Base-by-base conservation (phyloP, 129 eudicot species). In the Tagetes erecta region DNA sequence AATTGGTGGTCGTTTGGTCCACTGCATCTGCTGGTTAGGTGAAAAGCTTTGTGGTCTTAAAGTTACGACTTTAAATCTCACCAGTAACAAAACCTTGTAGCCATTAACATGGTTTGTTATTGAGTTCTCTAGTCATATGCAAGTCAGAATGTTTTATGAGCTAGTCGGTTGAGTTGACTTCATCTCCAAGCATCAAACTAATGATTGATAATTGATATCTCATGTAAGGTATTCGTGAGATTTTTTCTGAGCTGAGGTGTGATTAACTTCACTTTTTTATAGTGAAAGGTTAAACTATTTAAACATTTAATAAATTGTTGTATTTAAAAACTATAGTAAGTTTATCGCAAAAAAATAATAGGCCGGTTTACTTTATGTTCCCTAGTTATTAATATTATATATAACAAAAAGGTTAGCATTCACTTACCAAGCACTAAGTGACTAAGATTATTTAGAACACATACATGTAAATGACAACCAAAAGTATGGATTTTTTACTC, bases 401-500 rank as follows among this genome's bases (percentile, higher is more conserved):
- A 40, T 76, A 64, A 44, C 34, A 74, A 37, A 27, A 75, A 47
- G 53, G 53, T 58, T 57, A 11, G 57, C 68, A 31, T 11, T 50
- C 31, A 57, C 52, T 20, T 49, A 20, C 1, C 27, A 50, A 66
- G 27, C 67, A 66, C 44, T 66, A 66, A 27, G 65, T 11, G 56
- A 66, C 44, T 66, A 66, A 27, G 65, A 75, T 37, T 6, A 59
- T 46, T 49, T 11, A 64, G 11, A 64, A 65, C 79, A 12, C 37
- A 65, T 39, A 40, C 37, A 65, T 39, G 46, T 51, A 75, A 64
- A 50, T 38, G 65, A 27, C 73, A 65, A 3, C 66, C 33, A 51
- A 52, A 65, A 66, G 35, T 51, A 10, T 3, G 57, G 53, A 75
- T 27, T 50, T 55, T 75, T 75, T 76, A 50, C 41, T 52, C 1